phyloP scores from a whole-genome alignment of 345 rosid genomes.

The Sisymbrium irio region DNA sequence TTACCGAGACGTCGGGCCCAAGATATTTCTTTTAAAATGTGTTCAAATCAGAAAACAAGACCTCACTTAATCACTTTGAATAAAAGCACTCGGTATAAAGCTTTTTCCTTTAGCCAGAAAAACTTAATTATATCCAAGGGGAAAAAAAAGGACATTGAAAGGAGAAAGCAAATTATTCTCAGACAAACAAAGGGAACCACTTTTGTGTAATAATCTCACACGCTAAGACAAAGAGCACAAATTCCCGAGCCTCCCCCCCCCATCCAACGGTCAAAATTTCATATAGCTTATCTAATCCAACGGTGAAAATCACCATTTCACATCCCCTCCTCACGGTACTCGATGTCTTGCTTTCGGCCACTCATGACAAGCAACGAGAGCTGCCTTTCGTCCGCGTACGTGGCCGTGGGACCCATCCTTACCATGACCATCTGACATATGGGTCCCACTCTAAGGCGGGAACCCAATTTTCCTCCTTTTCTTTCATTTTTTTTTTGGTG shows the following conservation, averaged over 20 bases:
- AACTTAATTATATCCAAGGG: neutral
- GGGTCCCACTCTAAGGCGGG: constrained; percentile 39
- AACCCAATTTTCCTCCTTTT: constrained; percentile 25
- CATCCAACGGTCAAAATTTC: constrained; percentile 30
- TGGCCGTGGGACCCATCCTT: constrained; percentile 33
- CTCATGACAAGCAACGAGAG: constrained; percentile 43
- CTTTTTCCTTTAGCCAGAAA: neutral
- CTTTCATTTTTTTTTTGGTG: constrained; percentile 2
- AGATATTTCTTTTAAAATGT: neutral
- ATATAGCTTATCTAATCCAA: neutral
- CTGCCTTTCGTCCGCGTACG: constrained; percentile 30
- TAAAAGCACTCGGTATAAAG: constrained; percentile 12
- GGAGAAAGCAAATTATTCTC: constrained; percentile 33
- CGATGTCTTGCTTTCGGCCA: constrained; percentile 52
- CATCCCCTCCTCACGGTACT: constrained; percentile 34
- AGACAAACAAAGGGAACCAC: constrained; percentile 34
- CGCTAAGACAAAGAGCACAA: constrained; percentile 22
- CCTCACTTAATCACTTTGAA: constrained; percentile 17
- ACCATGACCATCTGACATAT: constrained; percentile 31
- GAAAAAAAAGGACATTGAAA: neutral
- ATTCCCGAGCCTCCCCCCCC: neutral
- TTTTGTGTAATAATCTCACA: constrained; percentile 32
- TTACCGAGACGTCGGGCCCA: neutral
- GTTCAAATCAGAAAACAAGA: constrained; percentile 28
- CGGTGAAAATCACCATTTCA: constrained; percentile 34